A percentile compares a stretch with the other conserved stretches of the same genome.
phyloP scores from a whole-genome alignment of 495 filamentous ascomycete species.

The Penicillium cataractarum region DNA sequence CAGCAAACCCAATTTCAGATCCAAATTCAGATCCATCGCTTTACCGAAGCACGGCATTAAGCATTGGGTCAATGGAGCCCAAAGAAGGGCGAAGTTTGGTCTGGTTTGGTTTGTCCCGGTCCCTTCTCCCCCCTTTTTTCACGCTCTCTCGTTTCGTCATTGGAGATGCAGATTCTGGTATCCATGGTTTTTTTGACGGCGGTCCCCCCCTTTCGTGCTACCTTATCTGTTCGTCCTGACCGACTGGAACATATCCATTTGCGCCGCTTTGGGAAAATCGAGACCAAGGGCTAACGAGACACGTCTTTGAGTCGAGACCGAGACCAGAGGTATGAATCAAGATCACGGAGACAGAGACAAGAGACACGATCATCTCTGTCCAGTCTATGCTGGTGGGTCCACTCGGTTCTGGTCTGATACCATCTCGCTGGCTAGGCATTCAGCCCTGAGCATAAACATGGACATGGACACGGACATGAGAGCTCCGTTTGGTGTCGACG shows the following conservation, averaged over 20 bases:
- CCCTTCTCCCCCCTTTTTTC: neutral
- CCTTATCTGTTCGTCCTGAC: constrained; percentile 7
- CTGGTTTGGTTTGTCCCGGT: neutral
- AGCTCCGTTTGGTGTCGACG: constrained; percentile 1
- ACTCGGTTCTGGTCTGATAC: neutral
- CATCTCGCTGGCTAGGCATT: neutral
- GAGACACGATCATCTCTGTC: neutral
- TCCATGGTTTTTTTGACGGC: constrained; percentile 8
- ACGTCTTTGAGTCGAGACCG: too few species aligned
- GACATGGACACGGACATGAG: neutral
- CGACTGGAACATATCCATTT: constrained; percentile 6
- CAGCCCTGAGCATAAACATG: neutral
- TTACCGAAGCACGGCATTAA: too few species aligned
- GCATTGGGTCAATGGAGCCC: neutral
- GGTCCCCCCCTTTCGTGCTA: constrained; percentile 16
- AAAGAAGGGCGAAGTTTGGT: too few species aligned
- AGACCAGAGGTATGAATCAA: neutral
- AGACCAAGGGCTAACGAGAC: too few species aligned
- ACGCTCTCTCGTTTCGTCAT: neutral
- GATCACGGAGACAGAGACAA: neutral
- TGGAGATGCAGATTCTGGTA: neutral
- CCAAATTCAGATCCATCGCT: too few species aligned
- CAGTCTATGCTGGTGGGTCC: neutral
- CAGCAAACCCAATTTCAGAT: neutral
- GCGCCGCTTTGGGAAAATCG: constrained; percentile 1